Base-by-base conservation (phyloP, 139 green algal species). In the Tetradesmus lagerheimii region DNA sequence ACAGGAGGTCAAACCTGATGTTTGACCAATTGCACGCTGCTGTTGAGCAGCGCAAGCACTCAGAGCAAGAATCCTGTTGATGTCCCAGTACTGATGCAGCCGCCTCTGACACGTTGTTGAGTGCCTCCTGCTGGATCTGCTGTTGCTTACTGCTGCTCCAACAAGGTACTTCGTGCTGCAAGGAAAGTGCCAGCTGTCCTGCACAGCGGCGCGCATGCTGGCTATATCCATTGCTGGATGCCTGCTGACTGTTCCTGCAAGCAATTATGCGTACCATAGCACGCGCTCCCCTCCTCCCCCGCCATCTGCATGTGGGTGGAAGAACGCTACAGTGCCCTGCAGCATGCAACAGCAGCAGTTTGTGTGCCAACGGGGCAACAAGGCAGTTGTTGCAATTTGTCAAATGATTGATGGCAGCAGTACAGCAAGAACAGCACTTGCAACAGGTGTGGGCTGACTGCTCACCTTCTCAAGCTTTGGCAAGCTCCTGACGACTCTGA, bases 231-330 rank as follows among this genome's bases (percentile, higher is more conserved):
- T 14, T 62, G 47, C 4, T 31, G 16, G 1, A n/a, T 31, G 57
- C 57, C 57, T 45, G 39, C 38, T 90, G 39, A 50, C 76, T 71
- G 1, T 29, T 50, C 37, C 29, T 38, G 67, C n/a, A 27, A 78
- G 66, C n/a, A 41, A n/a, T 20, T 16, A 35, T 81, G 1, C 80
- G 78, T 85, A 98, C 98, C 98, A 99, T 14, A 99, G 94, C 50
- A 99, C 98, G 4, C 98, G 93, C 89, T 99, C 98, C 0, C 98
- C 98, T 34, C 98, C 98, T 38, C 98, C 98, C 12, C 98, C 98
- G 23, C 96, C 96, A 85, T 98, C 94, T 0, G 97, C 96, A 95
- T 96, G 96, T 1, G 98, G 98, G 57, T 99, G 98, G 91, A 99
- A 99, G 91, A 99, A 99, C 0, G 90, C 98, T 18, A 99, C 86